phyloP scores from a whole-genome alignment of 2,329 filamentous ascomycete genomes.

The Colletotrichum cordylinicola region DNA sequence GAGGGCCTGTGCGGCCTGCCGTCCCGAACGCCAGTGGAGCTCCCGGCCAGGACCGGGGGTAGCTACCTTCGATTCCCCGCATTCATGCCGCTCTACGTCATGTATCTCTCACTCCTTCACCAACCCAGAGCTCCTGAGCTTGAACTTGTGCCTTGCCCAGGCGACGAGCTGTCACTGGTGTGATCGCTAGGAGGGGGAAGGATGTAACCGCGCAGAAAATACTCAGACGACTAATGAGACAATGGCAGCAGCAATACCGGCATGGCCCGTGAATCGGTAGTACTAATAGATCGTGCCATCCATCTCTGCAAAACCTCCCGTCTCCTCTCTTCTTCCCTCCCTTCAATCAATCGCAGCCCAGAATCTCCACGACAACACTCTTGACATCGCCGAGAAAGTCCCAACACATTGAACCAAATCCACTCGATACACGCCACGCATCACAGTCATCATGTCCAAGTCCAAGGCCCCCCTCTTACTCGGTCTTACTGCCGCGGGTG shows the following conservation, averaged over 20 bases:
- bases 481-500: slow-evolving; percentile 69
- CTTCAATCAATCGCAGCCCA: slow-evolving; percentile 8
- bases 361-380: background rate
- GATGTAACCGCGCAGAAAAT: slow-evolving; percentile 1
- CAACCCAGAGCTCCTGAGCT: slow-evolving; percentile 3
- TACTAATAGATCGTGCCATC: slow-evolving; percentile 22
- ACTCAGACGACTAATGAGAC: slow-evolving; percentile 2
- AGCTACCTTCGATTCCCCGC: slow-evolving; percentile 27
- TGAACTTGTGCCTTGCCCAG: background rate
- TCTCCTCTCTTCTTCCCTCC: background rate
- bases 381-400: background rate
- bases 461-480: slow-evolving; percentile 55
- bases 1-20: background rate
- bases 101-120: slow-evolving; percentile 26
- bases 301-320: background rate
- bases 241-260: background rate
- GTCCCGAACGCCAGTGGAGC: background rate
- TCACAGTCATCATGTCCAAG: slow-evolving; percentile 47
- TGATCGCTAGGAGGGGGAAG: slow-evolving; percentile 8
- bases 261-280: slow-evolving; percentile 1
- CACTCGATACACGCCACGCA: background rate
- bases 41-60: background rate
- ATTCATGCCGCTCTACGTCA: slow-evolving; percentile 30
- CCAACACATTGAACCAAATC: background rate
- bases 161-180: background rate